Conservation (phyloP, 148 eudicot species). For the Arbutus unedo region DNA sequence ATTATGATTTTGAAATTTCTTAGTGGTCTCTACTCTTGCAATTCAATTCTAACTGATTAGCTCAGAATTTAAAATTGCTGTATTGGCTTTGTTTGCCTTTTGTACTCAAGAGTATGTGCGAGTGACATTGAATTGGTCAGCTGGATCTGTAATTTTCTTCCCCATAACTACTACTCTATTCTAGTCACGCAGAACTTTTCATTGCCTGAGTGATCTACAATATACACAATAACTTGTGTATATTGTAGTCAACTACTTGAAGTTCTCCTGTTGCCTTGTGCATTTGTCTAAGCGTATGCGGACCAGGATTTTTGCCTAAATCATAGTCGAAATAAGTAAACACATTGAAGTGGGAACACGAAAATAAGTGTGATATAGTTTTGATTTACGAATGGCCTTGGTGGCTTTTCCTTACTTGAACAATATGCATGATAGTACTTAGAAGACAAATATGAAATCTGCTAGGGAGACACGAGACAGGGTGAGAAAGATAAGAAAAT, state of each 20-base stretch:
- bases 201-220: too few relatives aligned
- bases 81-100: neutral
- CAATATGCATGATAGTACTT: neutral
- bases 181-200: conserved; percentile 1
- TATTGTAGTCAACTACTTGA: neutral
- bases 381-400: neutral
- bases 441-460: neutral
- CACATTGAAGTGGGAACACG: neutral
- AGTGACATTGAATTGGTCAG: neutral
- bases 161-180: neutral
- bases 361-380: neutral
- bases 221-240: too few relatives aligned
- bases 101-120: neutral
- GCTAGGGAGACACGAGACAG: neutral
- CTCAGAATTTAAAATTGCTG: neutral
- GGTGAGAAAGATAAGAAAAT: neutral
- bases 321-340: neutral
- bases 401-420: neutral
- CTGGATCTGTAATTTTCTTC: neutral
- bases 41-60: neutral
- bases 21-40: neutral
- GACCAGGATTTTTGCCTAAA: too few relatives aligned
- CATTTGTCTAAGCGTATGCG: neutral
- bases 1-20: neutral
- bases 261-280: neutral